Evolutionary conservation across 2,329 filamentous ascomycete genomes (phyloP).

Genomic region (Curvularia spicifera): DNA sequence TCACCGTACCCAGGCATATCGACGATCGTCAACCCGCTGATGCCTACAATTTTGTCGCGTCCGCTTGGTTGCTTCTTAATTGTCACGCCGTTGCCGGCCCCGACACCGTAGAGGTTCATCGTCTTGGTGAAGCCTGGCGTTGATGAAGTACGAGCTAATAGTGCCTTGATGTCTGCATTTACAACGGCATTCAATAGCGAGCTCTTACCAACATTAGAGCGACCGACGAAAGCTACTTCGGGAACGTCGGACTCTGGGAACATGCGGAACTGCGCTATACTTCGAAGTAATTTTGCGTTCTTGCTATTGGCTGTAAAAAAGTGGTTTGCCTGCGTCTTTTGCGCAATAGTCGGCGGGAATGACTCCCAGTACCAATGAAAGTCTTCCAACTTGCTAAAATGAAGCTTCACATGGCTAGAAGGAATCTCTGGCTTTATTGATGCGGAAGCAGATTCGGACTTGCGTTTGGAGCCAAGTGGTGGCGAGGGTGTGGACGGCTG

Average conservation of each 20-base stretch:
- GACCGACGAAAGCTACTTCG: constrained; percentile 71
- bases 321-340: constrained; percentile 51
- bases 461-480: constrained; percentile 6
- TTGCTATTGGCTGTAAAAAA: constrained; percentile 52
- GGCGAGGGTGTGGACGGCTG: constrained; percentile 28
- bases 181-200: constrained; percentile 68
- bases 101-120: constrained; percentile 71
- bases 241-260: constrained; percentile 63
- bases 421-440: constrained; percentile 16
- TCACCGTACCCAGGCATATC: constrained; percentile 77
- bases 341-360: constrained; percentile 30
- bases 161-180: constrained; percentile 53
- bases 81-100: constrained; percentile 42
- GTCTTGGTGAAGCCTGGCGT: constrained; percentile 67
- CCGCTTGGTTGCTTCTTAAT: constrained; percentile 28
- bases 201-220: constrained; percentile 74
- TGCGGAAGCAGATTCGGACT: not conserved
- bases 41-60: constrained; percentile 44
- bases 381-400: constrained; percentile 19
- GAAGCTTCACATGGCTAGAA: constrained; percentile 8
- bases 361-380: constrained; percentile 48
- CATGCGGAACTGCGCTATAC: constrained; percentile 64
- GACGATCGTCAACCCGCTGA: constrained; percentile 62
- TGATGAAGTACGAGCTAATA: constrained; percentile 57
- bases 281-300: constrained; percentile 64